Base-by-base conservation (phyloP, 257 asterid genomes). In the Jacaranda mimosifolia region DNA sequence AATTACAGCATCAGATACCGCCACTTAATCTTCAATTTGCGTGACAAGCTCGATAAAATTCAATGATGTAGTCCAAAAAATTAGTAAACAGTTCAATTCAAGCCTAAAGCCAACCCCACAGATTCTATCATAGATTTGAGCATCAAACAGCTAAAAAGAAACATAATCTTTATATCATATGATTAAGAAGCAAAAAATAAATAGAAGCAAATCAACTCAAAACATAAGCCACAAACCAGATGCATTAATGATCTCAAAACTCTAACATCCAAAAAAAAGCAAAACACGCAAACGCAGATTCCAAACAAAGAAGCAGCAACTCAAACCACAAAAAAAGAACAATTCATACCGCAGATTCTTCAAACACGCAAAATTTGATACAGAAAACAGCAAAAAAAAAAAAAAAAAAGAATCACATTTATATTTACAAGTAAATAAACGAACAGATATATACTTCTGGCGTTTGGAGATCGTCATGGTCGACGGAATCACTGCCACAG, bases 401-500 rank as follows among this genome's bases (percentile, higher is more conserved):
- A 46, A 46, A 11, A 3, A 48, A 12, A 48, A 48, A 7, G 51
- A 32, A 57, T 17, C 0, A 68, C 46, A 42, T 42, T 42, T 9
- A 17, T 15, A 68, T 15, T 36, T 9, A 21, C 5, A 39, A 36
- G 39, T 53, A 63, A 83, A 66, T n/a, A 60, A 36, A 36, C 9
- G 59, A 52, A 43, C 51, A 62, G 52, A 55, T 35, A 42, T 69
- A 65, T 76, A 88, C 88, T 67, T 83, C 72, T 10, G 82, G 74
- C 40, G 59, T 26, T 55, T 86, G 86, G 76, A 82, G 69, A 80
- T 84, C 92, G 57, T 85, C 87, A 15, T 77, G 70, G 26, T 74
- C 87, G 76, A 79, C 72, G 18, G 90, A 86, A 70, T 84, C 90
- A 53, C 78, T 77, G 70, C 87, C 89, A 55, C 93, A 91, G 79